Evolutionary conservation across 129 eudicot genomes (phyloP).

Genomic region (Solidago caesia): DNA sequence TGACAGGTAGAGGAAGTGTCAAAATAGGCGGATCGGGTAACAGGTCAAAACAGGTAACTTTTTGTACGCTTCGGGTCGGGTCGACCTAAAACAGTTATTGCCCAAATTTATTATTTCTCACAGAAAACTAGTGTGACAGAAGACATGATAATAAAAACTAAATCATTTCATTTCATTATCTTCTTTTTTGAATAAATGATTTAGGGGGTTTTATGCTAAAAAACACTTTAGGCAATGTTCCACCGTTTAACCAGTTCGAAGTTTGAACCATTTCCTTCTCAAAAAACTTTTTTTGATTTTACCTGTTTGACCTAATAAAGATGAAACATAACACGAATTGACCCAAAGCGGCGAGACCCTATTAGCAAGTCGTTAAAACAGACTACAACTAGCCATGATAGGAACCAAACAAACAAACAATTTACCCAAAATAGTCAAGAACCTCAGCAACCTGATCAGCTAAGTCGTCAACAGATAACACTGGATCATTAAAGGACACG

Average conservation of each 20-base stretch:
- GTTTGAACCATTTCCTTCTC: no score
- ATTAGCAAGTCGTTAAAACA: constrained; percentile 9
- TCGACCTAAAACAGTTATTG: neutral
- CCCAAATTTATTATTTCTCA: neutral
- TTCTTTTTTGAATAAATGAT: neutral
- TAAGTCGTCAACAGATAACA: constrained; percentile 72
- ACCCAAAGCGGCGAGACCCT: constrained; percentile 1
- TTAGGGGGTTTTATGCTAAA: neutral
- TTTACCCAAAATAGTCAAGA: constrained; percentile 84
- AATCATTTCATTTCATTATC: no score
- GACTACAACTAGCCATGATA: constrained; percentile 7
- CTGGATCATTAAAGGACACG: constrained; percentile 47
- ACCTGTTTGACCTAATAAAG: neutral
- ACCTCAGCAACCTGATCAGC: constrained; percentile 94
- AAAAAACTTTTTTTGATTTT: neutral
- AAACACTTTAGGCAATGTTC: no score
- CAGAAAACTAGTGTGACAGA: neutral
- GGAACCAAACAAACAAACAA: constrained; percentile 3
- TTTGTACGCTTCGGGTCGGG: neutral
- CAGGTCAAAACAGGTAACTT: neutral
- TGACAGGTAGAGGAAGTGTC: neutral
- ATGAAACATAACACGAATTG: neutral
- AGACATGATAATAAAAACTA: no score
- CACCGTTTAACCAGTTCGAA: no score
- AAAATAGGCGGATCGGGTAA: neutral